Base-by-base conservation (phyloP, 768 basidiomycete species). In the Podaxis mareebaensis region DNA sequence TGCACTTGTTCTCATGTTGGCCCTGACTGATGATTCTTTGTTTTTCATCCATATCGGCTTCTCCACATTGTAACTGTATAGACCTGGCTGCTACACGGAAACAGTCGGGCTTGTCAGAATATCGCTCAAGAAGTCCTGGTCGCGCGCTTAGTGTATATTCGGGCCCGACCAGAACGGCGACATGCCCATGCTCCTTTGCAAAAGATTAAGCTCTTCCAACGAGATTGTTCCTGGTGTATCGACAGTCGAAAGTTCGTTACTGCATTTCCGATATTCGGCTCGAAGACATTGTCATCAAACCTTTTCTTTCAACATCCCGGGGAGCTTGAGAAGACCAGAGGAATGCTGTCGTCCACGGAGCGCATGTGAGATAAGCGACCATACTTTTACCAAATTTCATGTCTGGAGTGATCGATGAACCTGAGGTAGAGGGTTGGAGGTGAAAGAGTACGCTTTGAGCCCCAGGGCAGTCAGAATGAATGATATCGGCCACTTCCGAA, bases 21-120 rank as follows among this genome's bases (percentile, higher is more conserved):
- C 49, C 86, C 88, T 85, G 70, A 62, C 61, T 56, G n/a, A 78
- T 77, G n/a, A 90, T 78, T 56, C 88, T 78, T 66, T 86, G 84
- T 20, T 78, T 77, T 68, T 88, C 86, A 64, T 81, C 68, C 78
- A 84, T 81, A 33, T 87, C 85, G 1, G 83, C 75, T 36, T 85
- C 81, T n/a, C 77, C 77, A 59, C 89, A 90, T 22, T 73, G 79
- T n/a, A 74, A 67, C 17, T 77, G 80, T 36, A 89, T 79, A 30
- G 66, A 64, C 20, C 70, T 73, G 36, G 84, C 80, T 28, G 81
- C 84, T 28, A 76, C 76, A 17, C 81, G 79, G 73, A 89, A 89
- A 68, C 88, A 90, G 67, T 89, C 88, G 3, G 85, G 80, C 67
- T 77, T 79, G 17, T 73, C 75, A 48, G 75, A 64, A 63, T 81